phyloP scores from a whole-genome alignment of 2,329 filamentous ascomycete genomes.

The Fusarium begoniae region DNA sequence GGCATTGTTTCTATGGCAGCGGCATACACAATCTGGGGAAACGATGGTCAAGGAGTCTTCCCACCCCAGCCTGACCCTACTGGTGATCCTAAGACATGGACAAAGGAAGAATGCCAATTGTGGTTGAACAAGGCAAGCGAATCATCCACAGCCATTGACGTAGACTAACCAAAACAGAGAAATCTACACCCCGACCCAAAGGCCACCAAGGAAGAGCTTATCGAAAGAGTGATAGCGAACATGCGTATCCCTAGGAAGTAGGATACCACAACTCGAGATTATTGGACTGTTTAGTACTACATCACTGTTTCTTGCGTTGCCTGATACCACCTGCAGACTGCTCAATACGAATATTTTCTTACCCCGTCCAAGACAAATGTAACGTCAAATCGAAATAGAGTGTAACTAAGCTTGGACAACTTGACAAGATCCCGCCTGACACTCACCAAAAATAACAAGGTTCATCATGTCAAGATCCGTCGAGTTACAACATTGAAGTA shows the following conservation, averaged over 20 bases:
- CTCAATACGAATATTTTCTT: not conserved
- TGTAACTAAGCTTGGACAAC: not conserved
- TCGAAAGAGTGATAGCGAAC: slow-evolving; percentile 58
- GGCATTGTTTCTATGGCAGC: slow-evolving; percentile 38
- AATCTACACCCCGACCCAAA: slow-evolving; percentile 56
- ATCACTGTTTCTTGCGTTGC: not conserved
- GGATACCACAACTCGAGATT: not conserved
- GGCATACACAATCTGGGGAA: slow-evolving; percentile 89
- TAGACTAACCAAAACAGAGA: slow-evolving; percentile 46
- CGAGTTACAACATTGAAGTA: slow-evolving; percentile 7
- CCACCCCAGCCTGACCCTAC: slow-evolving; percentile 79
- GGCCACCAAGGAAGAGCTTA: slow-evolving; percentile 56
- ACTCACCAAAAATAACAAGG: not conserved
- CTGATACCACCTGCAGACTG: slow-evolving; percentile 10
- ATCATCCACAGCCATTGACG: not conserved
- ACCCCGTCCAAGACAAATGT: not conserved
- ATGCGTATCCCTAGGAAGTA: slow-evolving; percentile 53
- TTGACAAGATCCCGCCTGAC: not conserved
- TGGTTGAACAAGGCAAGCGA: slow-evolving; percentile 79
- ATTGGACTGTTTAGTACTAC: not conserved
- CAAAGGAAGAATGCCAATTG: slow-evolving; percentile 77
- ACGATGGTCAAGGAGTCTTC: slow-evolving; percentile 72
- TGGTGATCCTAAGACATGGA: slow-evolving; percentile 78
- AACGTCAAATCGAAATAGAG: not conserved
- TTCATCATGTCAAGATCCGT: not conserved